Conservation (phyloP, 2,329 filamentous ascomycete species). For the Meredithiella fracta region DNA sequence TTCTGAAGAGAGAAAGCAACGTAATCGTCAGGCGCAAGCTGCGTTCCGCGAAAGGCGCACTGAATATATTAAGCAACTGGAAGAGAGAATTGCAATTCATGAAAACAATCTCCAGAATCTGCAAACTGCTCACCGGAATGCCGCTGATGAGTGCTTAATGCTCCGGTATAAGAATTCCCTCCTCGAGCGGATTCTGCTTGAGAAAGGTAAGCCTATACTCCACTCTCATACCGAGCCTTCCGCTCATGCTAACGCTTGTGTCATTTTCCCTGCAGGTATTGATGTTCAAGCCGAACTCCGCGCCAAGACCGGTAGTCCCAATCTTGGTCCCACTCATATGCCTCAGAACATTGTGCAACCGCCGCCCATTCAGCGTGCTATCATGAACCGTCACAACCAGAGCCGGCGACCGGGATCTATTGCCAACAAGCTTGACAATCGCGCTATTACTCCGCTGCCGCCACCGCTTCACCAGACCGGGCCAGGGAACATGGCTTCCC, state of each 20-base stretch:
- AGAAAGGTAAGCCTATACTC: slow-evolving; percentile 53
- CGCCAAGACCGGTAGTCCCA: slow-evolving; percentile 79
- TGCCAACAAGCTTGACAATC: slow-evolving; percentile 50
- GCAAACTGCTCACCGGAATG: slow-evolving; percentile 84
- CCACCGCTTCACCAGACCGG: slow-evolving; percentile 24
- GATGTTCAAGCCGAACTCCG: slow-evolving; percentile 93
- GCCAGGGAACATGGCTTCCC: slow-evolving; percentile 35
- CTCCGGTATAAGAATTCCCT: slow-evolving; percentile 96
- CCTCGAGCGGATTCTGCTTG: slow-evolving; percentile 82
- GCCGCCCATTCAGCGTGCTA: slow-evolving; percentile 62
- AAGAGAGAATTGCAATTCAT: slow-evolving; percentile 92
- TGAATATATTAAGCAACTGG: slow-evolving; percentile 98
- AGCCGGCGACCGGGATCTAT: slow-evolving; percentile 56
- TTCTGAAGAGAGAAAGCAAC: slow-evolving; percentile 93
- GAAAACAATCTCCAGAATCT: slow-evolving; percentile 85
- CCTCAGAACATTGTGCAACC: slow-evolving; percentile 53
- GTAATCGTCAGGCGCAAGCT: slow-evolving; percentile 91
- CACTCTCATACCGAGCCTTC: not conserved
- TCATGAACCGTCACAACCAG: slow-evolving; percentile 67
- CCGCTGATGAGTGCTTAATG: slow-evolving; percentile 95
- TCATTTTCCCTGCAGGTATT: slow-evolving; percentile 44
- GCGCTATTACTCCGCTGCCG: slow-evolving; percentile 30
- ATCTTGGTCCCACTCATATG: slow-evolving; percentile 53
- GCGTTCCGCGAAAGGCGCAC: slow-evolving; percentile 92
- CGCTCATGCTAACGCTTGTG: slow-evolving; percentile 6